These are phyloP conservation scores for Chalciporus sp. DNA, from an alignment of 1,284 basidiomycete genomes.

Conservation along the genomic window DNA sequence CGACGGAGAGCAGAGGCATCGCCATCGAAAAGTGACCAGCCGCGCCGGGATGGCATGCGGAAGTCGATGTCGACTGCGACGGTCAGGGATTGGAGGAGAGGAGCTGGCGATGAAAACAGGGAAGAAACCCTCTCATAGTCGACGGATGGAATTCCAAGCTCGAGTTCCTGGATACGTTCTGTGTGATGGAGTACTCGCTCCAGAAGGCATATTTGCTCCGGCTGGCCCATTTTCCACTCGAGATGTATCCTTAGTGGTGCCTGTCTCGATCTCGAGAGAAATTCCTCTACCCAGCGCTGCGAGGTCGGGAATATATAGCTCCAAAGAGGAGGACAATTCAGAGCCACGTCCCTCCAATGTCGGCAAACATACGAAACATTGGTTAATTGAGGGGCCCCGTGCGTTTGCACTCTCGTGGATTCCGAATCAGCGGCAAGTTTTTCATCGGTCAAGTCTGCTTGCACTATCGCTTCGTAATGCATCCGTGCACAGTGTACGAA, in stretches of 20 bases:
- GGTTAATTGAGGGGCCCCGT: conserved; percentile 10
- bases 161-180: conserved; percentile 23
- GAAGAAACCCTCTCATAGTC: neutral
- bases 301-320: conserved; percentile 22
- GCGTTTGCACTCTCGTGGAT: neutral
- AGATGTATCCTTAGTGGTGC: conserved; percentile 26
- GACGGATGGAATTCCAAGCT: neutral
- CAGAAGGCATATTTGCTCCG: conserved; percentile 7
- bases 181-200: conserved; percentile 14
- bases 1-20: conserved; percentile 27
- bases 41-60: too few species aligned
- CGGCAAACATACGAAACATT: conserved; percentile 34
- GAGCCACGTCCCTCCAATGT: conserved; percentile 35
- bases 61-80: neutral
- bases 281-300: conserved; percentile 32
- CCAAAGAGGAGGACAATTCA: conserved; percentile 36
- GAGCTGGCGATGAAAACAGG: conserved; percentile 8
- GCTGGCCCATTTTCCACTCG: conserved; percentile 5
- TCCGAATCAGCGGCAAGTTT: too few species aligned
- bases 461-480: neutral
- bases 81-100: neutral
- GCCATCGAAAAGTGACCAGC: conserved; percentile 12
- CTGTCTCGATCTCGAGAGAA: conserved; percentile 37
- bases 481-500: conserved; percentile 16
- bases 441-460: too few species aligned